Percentiles rank a stretch among this genome's conserved stretches.
These are phyloP conservation scores for Pseudocercospora macadamiae DNA, from an alignment of 2,329 filamentous ascomycete genomes.

Conservation along the genomic window DNA sequence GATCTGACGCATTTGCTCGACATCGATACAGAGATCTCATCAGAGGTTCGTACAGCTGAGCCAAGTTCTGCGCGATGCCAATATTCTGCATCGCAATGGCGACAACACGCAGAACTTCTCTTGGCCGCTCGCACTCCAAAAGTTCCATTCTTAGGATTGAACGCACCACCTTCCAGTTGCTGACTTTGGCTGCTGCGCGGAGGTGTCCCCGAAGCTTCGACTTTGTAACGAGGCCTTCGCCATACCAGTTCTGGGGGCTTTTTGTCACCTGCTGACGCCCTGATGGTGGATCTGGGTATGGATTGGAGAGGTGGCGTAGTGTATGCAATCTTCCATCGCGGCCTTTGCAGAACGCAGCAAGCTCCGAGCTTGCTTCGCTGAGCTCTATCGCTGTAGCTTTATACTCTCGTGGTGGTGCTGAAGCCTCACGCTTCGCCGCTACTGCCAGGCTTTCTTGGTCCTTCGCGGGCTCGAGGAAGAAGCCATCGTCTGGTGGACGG, in stretches of 20 bases:
- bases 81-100: slow-evolving; percentile 35
- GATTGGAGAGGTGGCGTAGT: slow-evolving; percentile 33
- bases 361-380: slow-evolving; percentile 19
- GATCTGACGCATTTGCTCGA: slow-evolving; percentile 35
- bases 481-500: slow-evolving; percentile 22
- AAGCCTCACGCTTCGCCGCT: neutral
- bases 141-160: slow-evolving; percentile 36
- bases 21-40: slow-evolving; percentile 40
- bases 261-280: slow-evolving; percentile 8
- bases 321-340: slow-evolving; percentile 28
- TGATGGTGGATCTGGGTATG: slow-evolving; percentile 24
- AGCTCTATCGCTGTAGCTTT: slow-evolving; percentile 2
- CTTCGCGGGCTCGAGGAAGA: slow-evolving; percentile 12
- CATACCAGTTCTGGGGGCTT: slow-evolving; percentile 17
- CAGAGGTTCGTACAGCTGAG: slow-evolving; percentile 31
- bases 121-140: slow-evolving; percentile 32
- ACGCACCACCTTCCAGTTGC: slow-evolving; percentile 23
- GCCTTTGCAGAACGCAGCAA: slow-evolving; percentile 30
- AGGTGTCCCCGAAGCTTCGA: slow-evolving; percentile 30
- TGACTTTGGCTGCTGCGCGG: slow-evolving; percentile 17
- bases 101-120: slow-evolving; percentile 36
- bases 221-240: slow-evolving; percentile 29
- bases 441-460: neutral
- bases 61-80: slow-evolving; percentile 25
- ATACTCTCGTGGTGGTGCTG: neutral